Base-by-base conservation (phyloP, 2,329 filamentous ascomycete genomes). In the Magnaporthiopsis poae region DNA sequence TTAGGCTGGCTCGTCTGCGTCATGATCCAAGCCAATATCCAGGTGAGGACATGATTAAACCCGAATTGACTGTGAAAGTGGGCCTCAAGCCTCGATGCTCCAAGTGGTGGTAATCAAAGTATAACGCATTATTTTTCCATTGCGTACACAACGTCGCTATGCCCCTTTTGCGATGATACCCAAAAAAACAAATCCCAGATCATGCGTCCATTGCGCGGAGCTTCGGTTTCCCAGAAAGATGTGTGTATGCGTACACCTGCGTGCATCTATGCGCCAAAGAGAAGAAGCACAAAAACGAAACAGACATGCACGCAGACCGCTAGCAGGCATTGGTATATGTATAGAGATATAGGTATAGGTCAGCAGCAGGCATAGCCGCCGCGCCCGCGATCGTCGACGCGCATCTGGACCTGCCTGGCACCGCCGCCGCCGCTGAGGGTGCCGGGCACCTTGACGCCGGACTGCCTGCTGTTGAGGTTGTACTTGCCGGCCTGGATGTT, bases 401-500 rank as follows among this genome's bases (percentile, higher is more conserved):
- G 4, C 46, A 56, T 56, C 46, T n/a, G 46, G 46, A 56, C 46
- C 21, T 56, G 46, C 7, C 12, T 67, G 39, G 11, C 67, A 31
- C 31, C 31, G 31, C 31, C 31, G 65, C 60, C 59, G 27, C 65
- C 76, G 69, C 80, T 76, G 71, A 82, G 76, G 71, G 87, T 75
- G 69, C 84, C 77, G 70, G 88, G 77, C 66, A 89, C 88, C 78
- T 97, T 98, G 68, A 99, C 93, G 33, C 95, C 95, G 68, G 90
- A 94, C 74, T 93, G 86, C 74, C 94, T 85, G 77, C 98, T 94
- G 75, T 96, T 96, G 71, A 98, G 80, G 78, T 99, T 93, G 76
- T 98, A 98, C 75, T 88, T 91, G 13, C 95, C 95, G 1, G 91
- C 91, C 80, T 97, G 92, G 69, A 99, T 97, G 74, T 98, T 98